Evolutionary conservation across 1,284 basidiomycete genomes (phyloP).

Genomic region (Lentinula novae-zelandiae): DNA sequence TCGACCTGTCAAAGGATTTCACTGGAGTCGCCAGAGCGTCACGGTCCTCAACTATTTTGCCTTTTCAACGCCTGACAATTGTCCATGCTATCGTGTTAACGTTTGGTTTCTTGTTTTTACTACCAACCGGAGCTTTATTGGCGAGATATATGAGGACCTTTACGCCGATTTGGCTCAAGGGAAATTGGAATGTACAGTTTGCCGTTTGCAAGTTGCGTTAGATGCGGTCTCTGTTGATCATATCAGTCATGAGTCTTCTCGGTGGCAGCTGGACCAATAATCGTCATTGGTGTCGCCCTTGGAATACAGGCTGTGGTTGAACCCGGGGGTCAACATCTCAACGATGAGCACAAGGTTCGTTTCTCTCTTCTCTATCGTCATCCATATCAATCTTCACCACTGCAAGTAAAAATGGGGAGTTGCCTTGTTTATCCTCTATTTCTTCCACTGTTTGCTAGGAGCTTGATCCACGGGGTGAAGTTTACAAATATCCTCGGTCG

Average conservation of each 20-base stretch:
- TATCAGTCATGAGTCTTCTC: constrained; percentile 14
- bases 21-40: constrained; percentile 9
- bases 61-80: constrained; percentile 41
- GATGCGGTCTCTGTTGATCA: constrained; percentile 15
- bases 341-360: constrained; percentile 48
- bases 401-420: constrained; percentile 44
- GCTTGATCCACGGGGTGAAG: constrained; percentile 57
- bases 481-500: constrained; percentile 32
- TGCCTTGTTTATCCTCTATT: constrained; percentile 56
- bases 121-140: constrained; percentile 56
- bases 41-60: constrained; percentile 23
- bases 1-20: constrained; percentile 38
- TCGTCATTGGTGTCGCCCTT: constrained; percentile 47
- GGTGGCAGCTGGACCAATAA: constrained; percentile 40
- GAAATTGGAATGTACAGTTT: constrained; percentile 48
- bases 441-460: constrained; percentile 55
- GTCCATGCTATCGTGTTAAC: constrained; percentile 52
- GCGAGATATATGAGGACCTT: constrained; percentile 56
- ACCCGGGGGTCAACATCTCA: constrained; percentile 32
- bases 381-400: background rate
- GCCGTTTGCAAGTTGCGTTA: constrained; percentile 29
- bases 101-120: constrained; percentile 53
- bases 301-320: constrained; percentile 42
- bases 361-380: constrained; percentile 5
- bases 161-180: constrained; percentile 51